phyloP scores from a whole-genome alignment of 371 early-diverging fungal genomes.

The Apophysomyces variabilis region DNA sequence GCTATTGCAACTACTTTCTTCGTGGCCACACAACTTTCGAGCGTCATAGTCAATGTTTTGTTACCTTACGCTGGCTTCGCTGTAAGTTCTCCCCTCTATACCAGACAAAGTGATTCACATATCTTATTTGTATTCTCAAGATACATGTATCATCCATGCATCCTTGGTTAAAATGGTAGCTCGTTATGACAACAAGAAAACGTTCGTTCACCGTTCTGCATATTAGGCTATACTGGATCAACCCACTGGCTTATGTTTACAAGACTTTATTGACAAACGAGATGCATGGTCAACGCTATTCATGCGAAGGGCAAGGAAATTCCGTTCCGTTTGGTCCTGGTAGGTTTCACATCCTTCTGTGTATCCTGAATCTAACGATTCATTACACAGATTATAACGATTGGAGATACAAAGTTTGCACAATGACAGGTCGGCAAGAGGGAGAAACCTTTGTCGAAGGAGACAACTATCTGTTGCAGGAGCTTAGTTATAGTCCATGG shows the following conservation, averaged over 20 bases:
- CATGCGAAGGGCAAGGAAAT: constrained; percentile 50
- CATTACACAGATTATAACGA: constrained; percentile 36
- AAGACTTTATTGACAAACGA: constrained; percentile 76
- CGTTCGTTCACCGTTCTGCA: neutral
- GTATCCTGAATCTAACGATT: neutral
- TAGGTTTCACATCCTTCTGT: neutral
- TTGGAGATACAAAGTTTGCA: constrained; percentile 65
- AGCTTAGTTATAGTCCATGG: constrained; percentile 41
- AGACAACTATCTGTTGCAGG: constrained; percentile 65
- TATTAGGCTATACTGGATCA: constrained; percentile 51
- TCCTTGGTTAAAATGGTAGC: neutral
- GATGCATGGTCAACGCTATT: constrained; percentile 62
- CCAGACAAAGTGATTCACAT: too few relatives aligned
- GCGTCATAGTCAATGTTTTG: constrained; percentile 50
- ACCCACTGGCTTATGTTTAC: constrained; percentile 73
- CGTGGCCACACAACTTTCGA: constrained; percentile 50
- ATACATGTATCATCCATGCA: neutral
- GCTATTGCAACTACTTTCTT: constrained; percentile 49
- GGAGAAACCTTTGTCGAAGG: constrained; percentile 61
- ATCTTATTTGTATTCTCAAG: too few relatives aligned
- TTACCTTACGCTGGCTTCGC: constrained; percentile 55
- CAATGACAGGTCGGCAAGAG: constrained; percentile 59
- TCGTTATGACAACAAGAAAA: neutral
- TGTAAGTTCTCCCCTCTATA: neutral
- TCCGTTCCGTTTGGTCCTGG: constrained; percentile 64